A percentile compares a stretch with the other conserved stretches of the same genome.
Conservation (phyloP, 139 green algal genomes). For the Dunaliella sp. region DNA sequence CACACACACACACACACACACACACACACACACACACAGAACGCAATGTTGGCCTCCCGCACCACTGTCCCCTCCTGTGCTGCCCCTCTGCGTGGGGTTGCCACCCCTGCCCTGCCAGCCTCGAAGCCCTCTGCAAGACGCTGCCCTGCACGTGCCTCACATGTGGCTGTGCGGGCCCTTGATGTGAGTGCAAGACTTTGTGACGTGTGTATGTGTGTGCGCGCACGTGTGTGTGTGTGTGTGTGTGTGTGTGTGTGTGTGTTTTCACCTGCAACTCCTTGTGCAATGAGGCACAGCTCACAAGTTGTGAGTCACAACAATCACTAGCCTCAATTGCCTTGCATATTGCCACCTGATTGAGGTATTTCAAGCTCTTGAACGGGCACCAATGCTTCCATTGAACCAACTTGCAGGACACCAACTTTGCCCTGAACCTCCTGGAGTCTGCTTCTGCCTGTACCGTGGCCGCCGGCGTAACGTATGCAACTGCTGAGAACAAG, state of each 20-base stretch:
- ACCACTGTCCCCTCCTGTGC: neutral
- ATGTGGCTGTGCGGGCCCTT: neutral
- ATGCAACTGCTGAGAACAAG: slow-evolving; percentile 49
- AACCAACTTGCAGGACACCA: slow-evolving; percentile 51
- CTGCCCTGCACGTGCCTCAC: neutral
- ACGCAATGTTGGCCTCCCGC: neutral
- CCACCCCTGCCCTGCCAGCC: neutral
- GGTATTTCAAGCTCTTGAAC: too few relatives aligned
- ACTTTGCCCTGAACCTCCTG: slow-evolving; percentile 55
- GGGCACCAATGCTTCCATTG: too few relatives aligned
- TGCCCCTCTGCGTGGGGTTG: neutral
- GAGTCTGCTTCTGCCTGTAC: slow-evolving; percentile 24
- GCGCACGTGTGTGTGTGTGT: too few relatives aligned
- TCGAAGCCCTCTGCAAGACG: neutral
- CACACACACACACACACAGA: neutral
- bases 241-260: too few relatives aligned
- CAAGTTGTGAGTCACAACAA: too few relatives aligned
- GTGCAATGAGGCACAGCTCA: too few relatives aligned
- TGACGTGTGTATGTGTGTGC: too few relatives aligned
- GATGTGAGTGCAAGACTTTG: too few relatives aligned
- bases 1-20: neutral
- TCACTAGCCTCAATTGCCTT: too few relatives aligned
- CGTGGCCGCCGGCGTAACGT: slow-evolving; percentile 46
- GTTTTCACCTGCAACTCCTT: too few relatives aligned
- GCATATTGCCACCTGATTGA: too few relatives aligned